Evolutionary conservation across 2,329 filamentous ascomycete genomes (phyloP).

Genomic region (Phialocephala subalpina): DNA sequence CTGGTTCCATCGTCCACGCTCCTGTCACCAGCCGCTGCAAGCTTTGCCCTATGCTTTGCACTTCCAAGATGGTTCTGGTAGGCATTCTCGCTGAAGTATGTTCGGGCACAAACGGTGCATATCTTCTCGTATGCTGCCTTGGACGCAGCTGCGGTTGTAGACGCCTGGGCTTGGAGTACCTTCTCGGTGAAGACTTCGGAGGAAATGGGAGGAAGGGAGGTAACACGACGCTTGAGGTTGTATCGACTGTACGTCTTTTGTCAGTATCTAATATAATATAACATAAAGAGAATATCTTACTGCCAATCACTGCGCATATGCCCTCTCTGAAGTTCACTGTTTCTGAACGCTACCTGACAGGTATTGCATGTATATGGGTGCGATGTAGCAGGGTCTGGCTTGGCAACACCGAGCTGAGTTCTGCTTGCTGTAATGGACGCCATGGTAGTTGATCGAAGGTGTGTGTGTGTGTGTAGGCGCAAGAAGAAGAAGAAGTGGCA

Average conservation of each 20-base stretch:
- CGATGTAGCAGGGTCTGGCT: constrained; percentile 52
- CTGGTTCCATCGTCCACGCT: constrained; percentile 70
- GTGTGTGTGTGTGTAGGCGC: background rate
- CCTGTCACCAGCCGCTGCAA: constrained; percentile 55
- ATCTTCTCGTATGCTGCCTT: constrained; percentile 87
- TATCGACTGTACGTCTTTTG: constrained; percentile 71
- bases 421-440: constrained; percentile 54
- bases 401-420: constrained; percentile 22
- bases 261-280: constrained; percentile 31
- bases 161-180: constrained; percentile 88
- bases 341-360: constrained; percentile 95
- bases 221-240: constrained; percentile 94
- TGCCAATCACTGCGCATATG: constrained; percentile 99
- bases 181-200: constrained; percentile 96
- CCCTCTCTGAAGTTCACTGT: constrained; percentile 88
- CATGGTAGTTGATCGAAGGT: constrained; percentile 47
- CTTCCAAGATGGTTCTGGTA: constrained; percentile 92
- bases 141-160: constrained; percentile 82
- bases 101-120: constrained; percentile 86
- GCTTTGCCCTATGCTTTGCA: constrained; percentile 83
- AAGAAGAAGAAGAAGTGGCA: background rate
- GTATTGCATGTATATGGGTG: constrained; percentile 99
- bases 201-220: constrained; percentile 87
- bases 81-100: constrained; percentile 96
- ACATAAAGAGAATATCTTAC: constrained; percentile 62